These are phyloP conservation scores for Aspergillus pseudotamarii DNA, from an alignment of 2,329 filamentous ascomycete genomes.

Conservation along the genomic window DNA sequence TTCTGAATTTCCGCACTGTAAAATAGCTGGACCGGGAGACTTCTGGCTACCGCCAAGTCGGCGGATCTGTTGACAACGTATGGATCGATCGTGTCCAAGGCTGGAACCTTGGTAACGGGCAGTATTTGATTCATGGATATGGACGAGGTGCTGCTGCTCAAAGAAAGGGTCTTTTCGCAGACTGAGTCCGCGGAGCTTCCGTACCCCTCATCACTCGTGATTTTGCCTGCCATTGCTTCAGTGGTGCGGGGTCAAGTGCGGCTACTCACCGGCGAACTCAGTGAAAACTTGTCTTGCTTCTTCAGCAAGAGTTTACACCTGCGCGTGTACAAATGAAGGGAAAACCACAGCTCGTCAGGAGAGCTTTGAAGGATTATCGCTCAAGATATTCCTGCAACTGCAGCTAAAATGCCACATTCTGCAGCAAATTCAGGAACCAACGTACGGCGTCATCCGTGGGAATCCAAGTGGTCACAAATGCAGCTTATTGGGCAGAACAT, in stretches of 20 bases:
- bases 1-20: slow-evolving; percentile 12
- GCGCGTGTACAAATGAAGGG: slow-evolving; percentile 6
- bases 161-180: neutral
- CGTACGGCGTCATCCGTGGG: slow-evolving; percentile 20
- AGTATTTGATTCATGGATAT: slow-evolving; percentile 10
- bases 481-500: slow-evolving; percentile 14
- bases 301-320: slow-evolving; percentile 11
- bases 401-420: slow-evolving; percentile 12
- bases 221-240: slow-evolving; percentile 20
- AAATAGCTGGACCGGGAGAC: slow-evolving; percentile 14
- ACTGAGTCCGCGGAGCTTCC: slow-evolving; percentile 5
- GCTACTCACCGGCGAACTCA: slow-evolving; percentile 20
- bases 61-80: slow-evolving; percentile 21
- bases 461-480: slow-evolving; percentile 7
- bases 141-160: neutral
- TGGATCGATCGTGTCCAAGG: slow-evolving; percentile 29
- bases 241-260: slow-evolving; percentile 16
- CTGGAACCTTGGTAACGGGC: slow-evolving; percentile 30
- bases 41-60: slow-evolving; percentile 8
- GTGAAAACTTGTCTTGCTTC: slow-evolving; percentile 17
- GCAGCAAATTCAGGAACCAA: slow-evolving; percentile 19
- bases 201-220: slow-evolving; percentile 17
- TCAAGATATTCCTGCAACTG: slow-evolving; percentile 10
- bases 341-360: neutral
- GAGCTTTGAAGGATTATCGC: neutral